Conservation (phyloP, 371 early-diverging fungal species). For the Rhizomucor miehei region DNA sequence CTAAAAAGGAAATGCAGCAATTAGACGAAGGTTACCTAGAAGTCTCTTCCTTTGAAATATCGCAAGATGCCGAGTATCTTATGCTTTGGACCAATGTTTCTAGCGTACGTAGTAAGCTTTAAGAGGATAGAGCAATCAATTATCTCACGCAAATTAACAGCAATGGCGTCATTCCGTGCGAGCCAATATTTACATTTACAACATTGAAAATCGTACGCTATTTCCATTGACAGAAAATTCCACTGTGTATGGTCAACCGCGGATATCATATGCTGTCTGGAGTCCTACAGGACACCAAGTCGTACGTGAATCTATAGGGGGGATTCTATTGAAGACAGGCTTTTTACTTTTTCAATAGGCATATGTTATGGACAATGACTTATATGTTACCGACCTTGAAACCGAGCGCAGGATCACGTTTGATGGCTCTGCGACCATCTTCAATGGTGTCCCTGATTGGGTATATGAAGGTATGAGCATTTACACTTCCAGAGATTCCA, state of each 20-base stretch:
- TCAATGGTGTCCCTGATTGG: slow-evolving; percentile 97
- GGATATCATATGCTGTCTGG: slow-evolving; percentile 70
- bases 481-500: neutral
- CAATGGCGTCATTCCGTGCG: slow-evolving; percentile 85
- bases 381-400: slow-evolving; percentile 73
- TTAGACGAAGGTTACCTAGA: slow-evolving; percentile 19
- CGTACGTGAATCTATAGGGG: slow-evolving; percentile 15
- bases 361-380: slow-evolving; percentile 85
- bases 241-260: slow-evolving; percentile 28
- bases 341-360: slow-evolving; percentile 33
- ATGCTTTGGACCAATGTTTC: slow-evolving; percentile 67
- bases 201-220: slow-evolving; percentile 50
- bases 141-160: slow-evolving; percentile 18
- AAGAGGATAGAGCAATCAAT: neutral
- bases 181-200: slow-evolving; percentile 78
- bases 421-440: slow-evolving; percentile 81
- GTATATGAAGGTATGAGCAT: slow-evolving; percentile 73
- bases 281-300: slow-evolving; percentile 79
- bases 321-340: neutral
- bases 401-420: slow-evolving; percentile 73
- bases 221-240: slow-evolving; percentile 56
- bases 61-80: slow-evolving; percentile 76
- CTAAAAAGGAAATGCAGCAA: slow-evolving; percentile 9
- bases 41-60: slow-evolving; percentile 54
- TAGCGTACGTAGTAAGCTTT: slow-evolving; percentile 20